Evolutionary conservation across 257 asterid genomes (phyloP).

Genomic region (Paraleonurus japonicus): DNA sequence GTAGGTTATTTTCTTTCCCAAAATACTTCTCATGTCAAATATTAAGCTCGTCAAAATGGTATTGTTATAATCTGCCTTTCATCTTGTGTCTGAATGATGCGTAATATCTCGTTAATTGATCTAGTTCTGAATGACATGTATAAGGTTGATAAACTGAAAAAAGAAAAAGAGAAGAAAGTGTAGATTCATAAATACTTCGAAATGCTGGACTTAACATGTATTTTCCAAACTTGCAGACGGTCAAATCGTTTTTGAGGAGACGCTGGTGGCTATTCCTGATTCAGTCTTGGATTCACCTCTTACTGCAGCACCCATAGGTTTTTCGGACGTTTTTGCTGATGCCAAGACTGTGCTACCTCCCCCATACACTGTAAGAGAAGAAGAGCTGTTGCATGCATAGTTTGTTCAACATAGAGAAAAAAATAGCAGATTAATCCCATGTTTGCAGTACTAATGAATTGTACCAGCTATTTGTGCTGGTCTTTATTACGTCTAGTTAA

Average conservation of each 20-base stretch:
- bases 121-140: not conserved
- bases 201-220: not conserved
- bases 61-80: too few relatives aligned
- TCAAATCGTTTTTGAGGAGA: conserved; percentile 68
- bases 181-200: not conserved
- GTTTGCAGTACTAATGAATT: not conserved
- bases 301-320: conserved; percentile 38
- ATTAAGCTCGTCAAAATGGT: not conserved
- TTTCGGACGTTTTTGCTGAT: conserved; percentile 48
- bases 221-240: conserved; percentile 48
- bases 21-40: not conserved
- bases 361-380: conserved; percentile 50
- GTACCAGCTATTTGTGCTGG: not conserved
- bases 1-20: conserved; percentile 39
- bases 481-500: not conserved
- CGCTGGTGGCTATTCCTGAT: conserved; percentile 66
- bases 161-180: too few relatives aligned
- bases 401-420: conserved; percentile 2
- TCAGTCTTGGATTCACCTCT: conserved; percentile 73
- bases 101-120: not conserved
- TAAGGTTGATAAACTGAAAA: not conserved
- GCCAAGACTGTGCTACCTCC: conserved; percentile 66
- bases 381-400: conserved; percentile 69
- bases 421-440: conserved; percentile 1
- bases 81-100: too few relatives aligned